Percentiles rank a stretch among this genome's conserved stretches.
phyloP scores from a whole-genome alignment of 805 yeast species.

The Candida chauliodis region DNA sequence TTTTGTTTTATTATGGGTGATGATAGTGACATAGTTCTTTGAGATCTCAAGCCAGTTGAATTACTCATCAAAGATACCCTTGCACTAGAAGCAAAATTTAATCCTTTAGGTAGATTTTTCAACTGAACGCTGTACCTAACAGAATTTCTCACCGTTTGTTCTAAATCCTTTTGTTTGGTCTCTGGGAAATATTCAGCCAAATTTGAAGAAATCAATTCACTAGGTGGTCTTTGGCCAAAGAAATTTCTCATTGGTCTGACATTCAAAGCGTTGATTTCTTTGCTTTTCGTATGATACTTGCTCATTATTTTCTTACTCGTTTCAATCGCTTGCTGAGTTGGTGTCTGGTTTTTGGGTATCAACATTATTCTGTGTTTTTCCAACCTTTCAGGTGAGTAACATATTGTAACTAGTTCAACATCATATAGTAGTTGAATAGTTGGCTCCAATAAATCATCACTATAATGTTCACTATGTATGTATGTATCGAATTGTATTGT shows the following conservation, averaged over 20 bases:
- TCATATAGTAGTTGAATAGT: conserved; percentile 54
- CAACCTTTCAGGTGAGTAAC: conserved; percentile 67
- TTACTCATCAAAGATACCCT: conserved; percentile 14
- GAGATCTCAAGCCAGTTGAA: conserved; percentile 10
- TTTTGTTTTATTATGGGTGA: conserved; percentile 22
- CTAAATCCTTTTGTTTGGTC: conserved; percentile 65
- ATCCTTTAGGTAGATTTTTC: conserved; percentile 29
- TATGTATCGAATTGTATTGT: conserved; percentile 56
- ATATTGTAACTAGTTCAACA: conserved; percentile 76
- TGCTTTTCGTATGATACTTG: conserved; percentile 19
- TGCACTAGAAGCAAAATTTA: conserved; percentile 10
- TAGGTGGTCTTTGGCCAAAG: conserved; percentile 90
- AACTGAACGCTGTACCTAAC: conserved; percentile 72
- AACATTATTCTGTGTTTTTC: conserved; percentile 71
- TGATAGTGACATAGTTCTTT: conserved; percentile 18
- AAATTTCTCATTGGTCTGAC: conserved; percentile 39
- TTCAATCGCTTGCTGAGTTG: conserved; percentile 57
- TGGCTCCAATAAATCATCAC: conserved; percentile 7
- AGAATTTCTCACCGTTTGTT: conserved; percentile 79
- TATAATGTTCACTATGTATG: conserved; percentile 34
- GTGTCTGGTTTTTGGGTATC: conserved; percentile 61
- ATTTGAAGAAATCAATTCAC: conserved; percentile 85
- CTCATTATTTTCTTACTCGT: conserved; percentile 47
- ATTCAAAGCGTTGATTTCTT: background rate
- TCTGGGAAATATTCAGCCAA: conserved; percentile 90